Conservation (phyloP, 2,329 filamentous ascomycete species). For the Rosellinia necatrix region DNA sequence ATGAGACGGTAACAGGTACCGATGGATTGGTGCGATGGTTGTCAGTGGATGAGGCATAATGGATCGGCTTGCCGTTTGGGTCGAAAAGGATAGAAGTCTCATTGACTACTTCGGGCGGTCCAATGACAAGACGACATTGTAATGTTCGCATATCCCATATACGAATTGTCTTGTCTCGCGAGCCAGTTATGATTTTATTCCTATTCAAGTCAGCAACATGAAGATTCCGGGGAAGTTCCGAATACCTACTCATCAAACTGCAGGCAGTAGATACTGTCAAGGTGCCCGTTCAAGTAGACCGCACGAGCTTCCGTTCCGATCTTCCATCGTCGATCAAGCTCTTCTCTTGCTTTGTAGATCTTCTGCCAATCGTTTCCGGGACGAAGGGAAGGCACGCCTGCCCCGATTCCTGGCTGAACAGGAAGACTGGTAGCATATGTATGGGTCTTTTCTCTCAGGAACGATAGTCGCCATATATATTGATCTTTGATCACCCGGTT, state of each 20-base stretch:
- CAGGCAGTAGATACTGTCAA: conserved; percentile 95
- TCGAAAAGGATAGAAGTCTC: conserved; percentile 56
- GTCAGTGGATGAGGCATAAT: conserved; percentile 61
- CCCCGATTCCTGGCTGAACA: conserved; percentile 57
- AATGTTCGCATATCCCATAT: conserved; percentile 94
- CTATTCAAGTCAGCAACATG: conserved; percentile 53
- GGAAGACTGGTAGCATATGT: conserved; percentile 63
- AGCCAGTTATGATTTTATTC: conserved; percentile 94
- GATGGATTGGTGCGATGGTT: conserved; percentile 52
- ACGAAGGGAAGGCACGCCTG: conserved; percentile 59
- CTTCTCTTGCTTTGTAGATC: conserved; percentile 77
- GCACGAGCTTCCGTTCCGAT: conserved; percentile 72
- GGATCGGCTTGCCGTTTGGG: conserved; percentile 54
- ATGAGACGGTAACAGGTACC: conserved; percentile 60
- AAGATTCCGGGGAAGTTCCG: not conserved
- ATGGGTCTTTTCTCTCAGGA: conserved; percentile 62
- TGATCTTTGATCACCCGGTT: conserved; percentile 52
- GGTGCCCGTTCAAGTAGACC: conserved; percentile 90
- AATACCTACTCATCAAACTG: conserved; percentile 89
- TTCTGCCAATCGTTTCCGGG: conserved; percentile 81
- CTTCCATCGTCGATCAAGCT: conserved; percentile 80
- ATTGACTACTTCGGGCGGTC: conserved; percentile 69
- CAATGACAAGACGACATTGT: conserved; percentile 84
- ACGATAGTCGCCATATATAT: conserved; percentile 68
- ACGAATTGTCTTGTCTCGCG: conserved; percentile 91